Percentiles rank a stretch among this genome's conserved stretches.
These are phyloP conservation scores for Paecilomyces dactylethromorphus DNA, from an alignment of 2,329 filamentous ascomycete species.

Conservation along the genomic window DNA sequence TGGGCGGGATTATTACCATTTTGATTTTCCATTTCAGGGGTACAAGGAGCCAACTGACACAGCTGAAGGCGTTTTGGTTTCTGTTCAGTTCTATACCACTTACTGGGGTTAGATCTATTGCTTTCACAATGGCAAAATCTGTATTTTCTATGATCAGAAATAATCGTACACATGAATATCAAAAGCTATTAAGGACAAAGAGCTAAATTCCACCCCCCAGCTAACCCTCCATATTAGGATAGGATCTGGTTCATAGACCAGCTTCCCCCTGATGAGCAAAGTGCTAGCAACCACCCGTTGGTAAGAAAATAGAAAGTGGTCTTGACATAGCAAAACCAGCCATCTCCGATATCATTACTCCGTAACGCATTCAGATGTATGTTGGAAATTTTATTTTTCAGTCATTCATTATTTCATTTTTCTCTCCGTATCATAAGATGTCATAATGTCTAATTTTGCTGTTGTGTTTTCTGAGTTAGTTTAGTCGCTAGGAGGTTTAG, in stretches of 20 bases:
- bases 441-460: neutral
- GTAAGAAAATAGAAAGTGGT: neutral
- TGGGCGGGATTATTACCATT: neutral
- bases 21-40: neutral
- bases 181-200: neutral
- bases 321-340: neutral
- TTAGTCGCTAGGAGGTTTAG: constrained; percentile 19
- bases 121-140: neutral
- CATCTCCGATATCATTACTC: neutral
- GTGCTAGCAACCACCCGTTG: neutral
- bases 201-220: neutral
- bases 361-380: neutral
- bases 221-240: neutral
- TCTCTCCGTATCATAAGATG: neutral
- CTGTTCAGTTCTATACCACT: neutral
- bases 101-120: neutral
- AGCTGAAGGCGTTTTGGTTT: neutral
- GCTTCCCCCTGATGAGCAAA: neutral
- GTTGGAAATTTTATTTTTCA: neutral
- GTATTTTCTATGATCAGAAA: neutral
- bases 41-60: neutral
- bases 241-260: neutral
- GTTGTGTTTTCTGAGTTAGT: neutral
- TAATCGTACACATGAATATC: neutral
- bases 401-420: neutral